Evolutionary conservation across 176 grass and related monocot species (phyloP), one percentile per base, ranked within the genome.

Genomic region (Pharus latifolius): DNA sequence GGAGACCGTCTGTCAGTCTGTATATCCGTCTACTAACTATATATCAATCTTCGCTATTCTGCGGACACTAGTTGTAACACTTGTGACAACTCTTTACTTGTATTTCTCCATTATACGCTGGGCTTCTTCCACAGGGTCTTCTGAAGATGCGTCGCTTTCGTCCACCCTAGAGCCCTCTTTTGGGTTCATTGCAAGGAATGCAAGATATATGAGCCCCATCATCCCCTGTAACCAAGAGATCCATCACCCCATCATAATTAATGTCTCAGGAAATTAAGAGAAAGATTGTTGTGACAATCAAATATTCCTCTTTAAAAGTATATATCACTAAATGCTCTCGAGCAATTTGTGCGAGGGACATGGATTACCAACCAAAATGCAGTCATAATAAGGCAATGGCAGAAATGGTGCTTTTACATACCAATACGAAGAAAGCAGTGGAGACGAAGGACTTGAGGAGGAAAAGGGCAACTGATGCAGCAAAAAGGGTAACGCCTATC

Each of bases 41-140:
- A 26, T 51, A 26, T 3, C 22, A 26, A 10, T 53, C 17, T 31
- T 60, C 67, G 18, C 62, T 52, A 49, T 42, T 23, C 19, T 30
- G 1, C 13, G 13, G 30, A 35, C 11, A 48, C 25, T 3, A 50
- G 35, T 63, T 48, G 42, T 11, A 9, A 23, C 10, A 26, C 33
- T 35, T 35, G 26, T 8, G 28, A 19, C 18, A 14, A 12, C 45
- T 43, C 34, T 74, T 73, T 69, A 92, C 77, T 98, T 98, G 67
- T 98, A 98, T 75, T 98, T 98, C 70, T 98, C 95, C 95, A 98
- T 98, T 91, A 98, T 98, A 16, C 87, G 84, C 11, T 63, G 73
- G 30, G 87, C 95, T 80, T 98, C 86, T 83, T 98, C 87, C 1
- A 78, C 72, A 11, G 89, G 74, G 40, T 98, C 94, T 35, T 98